Base-by-base conservation (phyloP, 2,329 filamentous ascomycete species). In the Monilinia laxa region DNA sequence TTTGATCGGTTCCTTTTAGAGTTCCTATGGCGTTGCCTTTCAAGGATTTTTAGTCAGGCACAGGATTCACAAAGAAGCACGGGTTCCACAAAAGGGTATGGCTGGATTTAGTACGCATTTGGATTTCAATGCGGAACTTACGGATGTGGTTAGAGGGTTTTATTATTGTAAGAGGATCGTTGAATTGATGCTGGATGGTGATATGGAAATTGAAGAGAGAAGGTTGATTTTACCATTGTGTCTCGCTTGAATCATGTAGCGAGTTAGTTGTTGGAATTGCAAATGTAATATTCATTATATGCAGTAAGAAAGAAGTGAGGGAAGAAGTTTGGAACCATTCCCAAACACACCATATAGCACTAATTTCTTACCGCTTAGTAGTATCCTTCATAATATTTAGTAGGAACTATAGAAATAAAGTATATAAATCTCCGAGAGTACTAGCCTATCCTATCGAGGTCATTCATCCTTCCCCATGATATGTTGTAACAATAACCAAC, bases 31-130 rank as follows among this genome's bases (percentile, higher is more conserved):
- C 38, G 20, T 10, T 38, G 52, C 45, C 20, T 20, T 20, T 47
- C 51, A 56, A 52, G 51, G 51, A 47, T 64, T 64, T 42, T 47
- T 64, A 64, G 62, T 64, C 62, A 64, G 62, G 52, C 56, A 64
- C 62, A 64, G 47, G 52, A 64, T 55, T 55, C 38, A 45, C n/a
- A 28, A 51, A 25, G 20, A 25, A 45, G 62, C 62, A 49, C 52
- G 16, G 54, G 62, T 64, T 64, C 62, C 62, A 64, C 62, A 64
- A 64, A 64, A 64, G 31, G 52, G 20, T 35, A 56, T 40, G 53
- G 31, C 20, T 60, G 49, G 57, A 28, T 42, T 56, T 55, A 64
- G 62, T 28, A 64, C 31, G 56, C 7, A 42, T 40, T 25, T 9
- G 25, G 55, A 23, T 4, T 49, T 49, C 23, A 38, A 28, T 47